Conservation (phyloP, 1,139 yeast species). For the Suhomyces atakaporum region DNA sequence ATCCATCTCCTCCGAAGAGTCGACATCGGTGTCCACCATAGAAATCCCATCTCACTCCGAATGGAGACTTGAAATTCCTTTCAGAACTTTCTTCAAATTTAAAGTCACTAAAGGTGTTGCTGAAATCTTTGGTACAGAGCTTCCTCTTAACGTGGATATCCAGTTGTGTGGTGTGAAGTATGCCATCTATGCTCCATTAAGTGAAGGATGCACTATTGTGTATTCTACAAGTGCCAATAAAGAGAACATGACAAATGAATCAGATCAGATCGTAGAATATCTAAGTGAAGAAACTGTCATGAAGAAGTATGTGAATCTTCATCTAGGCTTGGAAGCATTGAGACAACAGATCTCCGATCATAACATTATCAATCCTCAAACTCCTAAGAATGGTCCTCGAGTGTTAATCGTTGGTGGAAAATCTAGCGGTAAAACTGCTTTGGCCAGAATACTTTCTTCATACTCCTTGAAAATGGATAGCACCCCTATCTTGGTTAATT, state of each 20-base stretch:
- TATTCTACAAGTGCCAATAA: constrained; percentile 51
- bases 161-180: constrained; percentile 58
- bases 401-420: constrained; percentile 74
- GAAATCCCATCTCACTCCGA: constrained; percentile 56
- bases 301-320: constrained; percentile 65
- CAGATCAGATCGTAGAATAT: constrained; percentile 53
- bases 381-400: constrained; percentile 52
- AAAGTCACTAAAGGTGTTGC: constrained; percentile 70
- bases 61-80: constrained; percentile 82
- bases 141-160: constrained; percentile 70
- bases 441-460: constrained; percentile 67
- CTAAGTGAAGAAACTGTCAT: constrained; percentile 70
- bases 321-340: constrained; percentile 70
- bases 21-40: constrained; percentile 17
- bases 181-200: constrained; percentile 61
- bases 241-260: constrained; percentile 44
- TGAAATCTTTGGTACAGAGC: constrained; percentile 91
- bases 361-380: constrained; percentile 20
- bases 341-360: constrained; percentile 44
- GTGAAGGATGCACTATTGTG: constrained; percentile 50
- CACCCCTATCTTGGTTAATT: constrained; percentile 70
- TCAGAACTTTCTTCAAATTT: constrained; percentile 56
- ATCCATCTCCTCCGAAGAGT: constrained; percentile 13
- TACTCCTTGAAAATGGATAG: constrained; percentile 76
- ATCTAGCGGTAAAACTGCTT: constrained; percentile 75